phyloP scores from a whole-genome alignment of 352 stramenopile species.

The Phytophthora cryptogea region DNA sequence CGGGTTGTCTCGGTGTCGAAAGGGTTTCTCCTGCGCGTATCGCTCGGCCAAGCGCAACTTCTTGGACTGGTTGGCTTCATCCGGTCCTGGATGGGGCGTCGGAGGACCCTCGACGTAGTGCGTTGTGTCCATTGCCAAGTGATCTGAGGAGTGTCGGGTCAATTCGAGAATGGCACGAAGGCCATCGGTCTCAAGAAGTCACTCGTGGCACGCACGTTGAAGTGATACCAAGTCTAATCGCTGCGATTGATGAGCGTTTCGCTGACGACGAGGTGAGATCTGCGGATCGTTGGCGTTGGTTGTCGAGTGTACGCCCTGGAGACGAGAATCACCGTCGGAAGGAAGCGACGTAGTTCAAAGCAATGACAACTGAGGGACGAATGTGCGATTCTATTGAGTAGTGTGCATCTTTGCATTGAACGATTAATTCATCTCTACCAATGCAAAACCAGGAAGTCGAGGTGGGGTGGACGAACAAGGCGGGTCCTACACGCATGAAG shows the following conservation, averaged over 20 bases:
- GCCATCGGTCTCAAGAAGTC: slow-evolving; percentile 12
- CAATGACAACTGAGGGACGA: not conserved
- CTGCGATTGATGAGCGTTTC: slow-evolving; percentile 7
- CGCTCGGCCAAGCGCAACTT: slow-evolving; percentile 21
- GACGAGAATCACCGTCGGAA: too few species aligned
- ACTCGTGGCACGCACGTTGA: slow-evolving; percentile 8
- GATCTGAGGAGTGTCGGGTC: not conserved
- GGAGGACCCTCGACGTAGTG: slow-evolving; percentile 18
- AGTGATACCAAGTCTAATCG: slow-evolving; percentile 15
- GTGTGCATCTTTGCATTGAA: slow-evolving; percentile 31
- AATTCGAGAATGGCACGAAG: slow-evolving; percentile 22
- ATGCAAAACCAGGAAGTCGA: slow-evolving; percentile 28
- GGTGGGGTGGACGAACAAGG: slow-evolving; percentile 15
- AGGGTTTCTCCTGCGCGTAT: slow-evolving; percentile 17
- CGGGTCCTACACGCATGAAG: slow-evolving; percentile 19
- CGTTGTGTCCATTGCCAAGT: slow-evolving; percentile 16
- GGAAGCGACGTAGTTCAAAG: too few species aligned
- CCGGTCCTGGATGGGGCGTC: slow-evolving; percentile 4
- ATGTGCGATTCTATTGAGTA: slow-evolving; percentile 3
- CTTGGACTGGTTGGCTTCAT: slow-evolving; percentile 8
- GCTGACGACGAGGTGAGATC: slow-evolving; percentile 4
- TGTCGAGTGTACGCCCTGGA: not conserved
- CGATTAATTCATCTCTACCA: slow-evolving; percentile 13
- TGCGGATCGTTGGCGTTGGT: not conserved
- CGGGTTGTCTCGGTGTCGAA: slow-evolving; percentile 37